A percentile compares a stretch with the other conserved stretches of the same genome.
phyloP scores from a whole-genome alignment of 2,329 filamentous ascomycete genomes.

The Chlorencoelia australis region DNA sequence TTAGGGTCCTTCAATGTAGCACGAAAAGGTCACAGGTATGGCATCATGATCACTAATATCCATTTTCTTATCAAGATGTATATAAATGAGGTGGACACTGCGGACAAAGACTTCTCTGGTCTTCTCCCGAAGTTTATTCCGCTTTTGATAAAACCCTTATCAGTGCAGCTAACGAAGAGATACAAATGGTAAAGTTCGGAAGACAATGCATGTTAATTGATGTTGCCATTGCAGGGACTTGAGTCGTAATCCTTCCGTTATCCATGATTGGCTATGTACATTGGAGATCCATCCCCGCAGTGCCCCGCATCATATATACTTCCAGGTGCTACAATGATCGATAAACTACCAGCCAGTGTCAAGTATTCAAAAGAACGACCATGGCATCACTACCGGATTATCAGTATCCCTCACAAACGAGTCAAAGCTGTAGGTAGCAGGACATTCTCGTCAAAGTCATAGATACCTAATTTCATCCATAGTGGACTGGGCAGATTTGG shows the following conservation, averaged over 20 bases:
- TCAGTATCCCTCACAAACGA: conserved; percentile 7
- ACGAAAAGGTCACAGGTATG: not conserved
- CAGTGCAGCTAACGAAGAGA: not conserved
- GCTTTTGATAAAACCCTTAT: no score
- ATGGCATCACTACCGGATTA: not conserved
- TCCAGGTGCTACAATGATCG: not conserved
- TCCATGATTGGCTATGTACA: not conserved
- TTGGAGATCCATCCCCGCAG: not conserved
- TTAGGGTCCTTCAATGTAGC: not conserved
- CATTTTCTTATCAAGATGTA: not conserved
- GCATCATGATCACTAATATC: not conserved
- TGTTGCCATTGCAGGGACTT: conserved; percentile 4
- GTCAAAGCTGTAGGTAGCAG: conserved; percentile 5
- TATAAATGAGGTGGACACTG: not conserved
- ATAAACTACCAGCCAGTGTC: not conserved
- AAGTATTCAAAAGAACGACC: not conserved
- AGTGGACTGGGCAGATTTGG: conserved; percentile 39
- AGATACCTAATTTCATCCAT: conserved; percentile 31
- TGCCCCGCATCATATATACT: no score
- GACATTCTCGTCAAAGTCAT: conserved; percentile 25
- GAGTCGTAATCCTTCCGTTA: conserved; percentile 2
- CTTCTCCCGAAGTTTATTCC: no score
- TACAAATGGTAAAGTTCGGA: not conserved
- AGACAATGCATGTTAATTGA: conserved; percentile 1
- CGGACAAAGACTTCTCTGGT: not conserved